Evolutionary conservation across 441 rosid species (phyloP).

Genomic region (Arabidopsis hybrid): DNA sequence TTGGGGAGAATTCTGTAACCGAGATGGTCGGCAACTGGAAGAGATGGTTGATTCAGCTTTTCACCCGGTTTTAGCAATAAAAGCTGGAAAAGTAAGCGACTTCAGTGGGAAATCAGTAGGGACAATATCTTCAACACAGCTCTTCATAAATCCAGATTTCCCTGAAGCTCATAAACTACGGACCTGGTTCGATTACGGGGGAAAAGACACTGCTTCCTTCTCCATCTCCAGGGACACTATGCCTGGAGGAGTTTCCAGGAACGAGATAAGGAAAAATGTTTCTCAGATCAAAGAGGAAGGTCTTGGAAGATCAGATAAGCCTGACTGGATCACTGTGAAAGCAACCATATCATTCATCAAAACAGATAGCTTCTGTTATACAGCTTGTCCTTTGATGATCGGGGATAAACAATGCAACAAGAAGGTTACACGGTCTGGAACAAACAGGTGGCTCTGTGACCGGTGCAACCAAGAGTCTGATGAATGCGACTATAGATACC

Average conservation of each 20-base stretch:
- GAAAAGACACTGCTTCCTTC: constrained; percentile 60
- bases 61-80: constrained; percentile 78
- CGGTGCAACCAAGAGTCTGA: constrained; percentile 88
- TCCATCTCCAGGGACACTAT: constrained; percentile 76
- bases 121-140: constrained; percentile 78
- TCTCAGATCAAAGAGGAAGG: constrained; percentile 85
- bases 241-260: constrained; percentile 60
- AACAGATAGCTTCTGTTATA: constrained; percentile 80
- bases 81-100: constrained; percentile 84
- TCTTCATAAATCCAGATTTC: constrained; percentile 79
- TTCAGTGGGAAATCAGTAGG: constrained; percentile 85
- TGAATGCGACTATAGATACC: constrained; percentile 86
- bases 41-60: constrained; percentile 66
- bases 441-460: constrained; percentile 76
- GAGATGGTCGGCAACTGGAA: constrained; percentile 80
- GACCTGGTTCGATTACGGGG: constrained; percentile 82
- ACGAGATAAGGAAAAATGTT: constrained; percentile 70
- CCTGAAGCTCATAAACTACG: constrained; percentile 70
- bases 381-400: constrained; percentile 90
- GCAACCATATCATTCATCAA: constrained; percentile 72
- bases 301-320: constrained; percentile 86
- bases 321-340: constrained; percentile 84
- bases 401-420: constrained; percentile 91
- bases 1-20: constrained; percentile 88
- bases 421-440: constrained; percentile 69